Percentiles rank a stretch among this genome's conserved stretches.
These are phyloP conservation scores for Mariannaea elegans DNA, from an alignment of 2,329 filamentous ascomycete species.

Conservation along the genomic window DNA sequence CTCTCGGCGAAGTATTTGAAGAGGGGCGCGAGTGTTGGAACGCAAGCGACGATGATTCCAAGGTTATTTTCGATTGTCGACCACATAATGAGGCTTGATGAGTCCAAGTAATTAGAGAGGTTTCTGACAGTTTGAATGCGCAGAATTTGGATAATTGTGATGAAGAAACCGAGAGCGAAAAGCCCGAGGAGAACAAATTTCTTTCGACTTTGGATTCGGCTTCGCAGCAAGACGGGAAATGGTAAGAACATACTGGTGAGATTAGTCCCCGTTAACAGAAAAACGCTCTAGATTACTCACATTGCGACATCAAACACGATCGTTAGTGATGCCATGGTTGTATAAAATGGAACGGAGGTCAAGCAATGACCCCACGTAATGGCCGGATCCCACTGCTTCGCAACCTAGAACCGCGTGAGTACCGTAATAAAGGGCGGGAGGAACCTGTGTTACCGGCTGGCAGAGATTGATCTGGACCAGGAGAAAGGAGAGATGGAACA, in stretches of 20 bases:
- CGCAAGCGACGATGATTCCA: conserved; percentile 52
- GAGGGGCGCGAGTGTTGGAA: conserved; percentile 55
- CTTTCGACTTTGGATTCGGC: conserved; percentile 49
- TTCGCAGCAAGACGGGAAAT: conserved; percentile 50
- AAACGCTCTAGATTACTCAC: conserved; percentile 40
- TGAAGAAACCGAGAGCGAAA: conserved; percentile 60
- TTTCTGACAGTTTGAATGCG: conserved; percentile 58
- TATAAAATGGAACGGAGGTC: conserved; percentile 53
- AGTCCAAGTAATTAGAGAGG: conserved; percentile 56
- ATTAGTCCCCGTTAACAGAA: neutral
- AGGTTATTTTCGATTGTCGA: conserved; percentile 56
- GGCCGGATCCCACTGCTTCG: conserved; percentile 54
- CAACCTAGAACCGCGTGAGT: too few relatives aligned
- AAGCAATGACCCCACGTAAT: conserved; percentile 50
- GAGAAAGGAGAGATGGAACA: conserved; percentile 52
- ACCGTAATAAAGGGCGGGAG: too few relatives aligned
- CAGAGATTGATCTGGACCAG: conserved; percentile 49
- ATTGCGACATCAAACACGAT: conserved; percentile 53
- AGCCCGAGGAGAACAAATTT: conserved; percentile 53
- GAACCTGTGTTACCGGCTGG: conserved; percentile 46
- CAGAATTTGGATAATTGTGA: conserved; percentile 60
- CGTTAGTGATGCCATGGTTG: conserved; percentile 50
- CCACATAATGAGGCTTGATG: conserved; percentile 53
- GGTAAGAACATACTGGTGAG: conserved; percentile 49
- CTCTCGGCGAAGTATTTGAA: conserved; percentile 47